phyloP scores from a whole-genome alignment of 2,329 filamentous ascomycete species.

The Colletotrichum simmondsii region DNA sequence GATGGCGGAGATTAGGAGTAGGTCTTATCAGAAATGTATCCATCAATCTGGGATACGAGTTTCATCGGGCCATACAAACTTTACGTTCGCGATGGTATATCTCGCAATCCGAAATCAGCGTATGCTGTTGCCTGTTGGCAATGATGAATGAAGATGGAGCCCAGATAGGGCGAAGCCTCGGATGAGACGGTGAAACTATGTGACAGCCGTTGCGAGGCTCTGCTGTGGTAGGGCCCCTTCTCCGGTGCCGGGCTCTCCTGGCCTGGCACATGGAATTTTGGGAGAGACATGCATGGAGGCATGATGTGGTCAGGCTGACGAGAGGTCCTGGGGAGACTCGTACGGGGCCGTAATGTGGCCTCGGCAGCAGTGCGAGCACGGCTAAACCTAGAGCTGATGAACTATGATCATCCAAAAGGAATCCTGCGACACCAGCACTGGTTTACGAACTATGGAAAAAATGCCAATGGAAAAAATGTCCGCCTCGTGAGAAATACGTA shows the following conservation, averaged over 20 bases:
- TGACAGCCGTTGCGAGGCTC: not conserved
- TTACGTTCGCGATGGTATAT: not conserved
- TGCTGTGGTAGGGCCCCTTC: not conserved
- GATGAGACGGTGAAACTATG: constrained; percentile 12
- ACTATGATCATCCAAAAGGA: not conserved
- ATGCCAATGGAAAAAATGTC: not conserved
- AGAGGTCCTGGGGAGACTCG: not conserved
- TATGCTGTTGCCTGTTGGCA: not conserved
- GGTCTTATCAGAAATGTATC: not conserved
- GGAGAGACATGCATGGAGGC: constrained; percentile 29
- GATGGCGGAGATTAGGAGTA: constrained; percentile 17
- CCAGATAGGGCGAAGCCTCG: not conserved
- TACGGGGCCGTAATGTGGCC: not conserved
- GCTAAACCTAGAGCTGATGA: not conserved
- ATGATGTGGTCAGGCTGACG: constrained; percentile 27
- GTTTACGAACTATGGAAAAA: not conserved
- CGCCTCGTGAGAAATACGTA: not conserved
- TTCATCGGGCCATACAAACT: not conserved
- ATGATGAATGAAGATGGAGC: not conserved
- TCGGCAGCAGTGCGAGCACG: not conserved
- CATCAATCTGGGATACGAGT: not conserved
- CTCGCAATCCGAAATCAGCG: not conserved
- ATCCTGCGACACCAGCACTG: not conserved
- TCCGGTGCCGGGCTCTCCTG: constrained; percentile 5
- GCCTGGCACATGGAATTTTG: not conserved